Evolutionary conservation across 176 grass and related monocot species (phyloP), one percentile per base, ranked within the genome.

Genomic region (Tuctoria greenei): DNA sequence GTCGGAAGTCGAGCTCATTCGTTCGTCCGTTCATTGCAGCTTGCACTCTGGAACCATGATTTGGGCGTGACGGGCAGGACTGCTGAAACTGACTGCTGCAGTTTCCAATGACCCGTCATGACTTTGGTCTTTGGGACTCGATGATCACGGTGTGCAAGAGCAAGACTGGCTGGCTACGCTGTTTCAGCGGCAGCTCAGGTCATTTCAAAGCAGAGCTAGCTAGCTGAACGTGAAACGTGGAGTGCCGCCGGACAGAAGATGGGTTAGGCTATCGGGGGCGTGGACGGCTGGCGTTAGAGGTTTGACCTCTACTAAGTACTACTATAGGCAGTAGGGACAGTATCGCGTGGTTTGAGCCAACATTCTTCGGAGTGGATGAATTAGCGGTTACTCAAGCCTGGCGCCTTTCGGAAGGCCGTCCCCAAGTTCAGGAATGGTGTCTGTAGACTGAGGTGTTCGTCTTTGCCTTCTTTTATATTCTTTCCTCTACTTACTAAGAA

Each of bases 331-430:
- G 12, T 21, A 54, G 51, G 51, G 85, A 73, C 74, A 87, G 46
- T 65, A 88, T 88, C 64, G 21, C 86, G 42, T 40, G 71, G 80
- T 71, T 61, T 64, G 21, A 69, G 71, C 31, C 81, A 64, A 84
- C 86, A 84, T 84, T 88, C 81, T 70, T 84, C 57, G 65, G 16
- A 56, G 61, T 38, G 47, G 64, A 69, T 38, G 47, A 56, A 69
- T 26, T 54, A 10, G 42, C 56, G 81, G 67, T 7, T 28, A 78
- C 68, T 62, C 63, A 18, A 77, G 9, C 16, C 17, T 28, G 8
- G 7, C 23, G 45, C 44, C 74, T 52, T 77, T 45, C 39, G 18
- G 4, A 44, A 31, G 69, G 63, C 6, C 69, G 20, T 69, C 80
- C 86, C 62, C 64, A 74, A 74, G 36, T 40, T 64, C 75, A 79